Conservation (phyloP, 345 rosid genomes). For the Limnanthes douglasii region DNA sequence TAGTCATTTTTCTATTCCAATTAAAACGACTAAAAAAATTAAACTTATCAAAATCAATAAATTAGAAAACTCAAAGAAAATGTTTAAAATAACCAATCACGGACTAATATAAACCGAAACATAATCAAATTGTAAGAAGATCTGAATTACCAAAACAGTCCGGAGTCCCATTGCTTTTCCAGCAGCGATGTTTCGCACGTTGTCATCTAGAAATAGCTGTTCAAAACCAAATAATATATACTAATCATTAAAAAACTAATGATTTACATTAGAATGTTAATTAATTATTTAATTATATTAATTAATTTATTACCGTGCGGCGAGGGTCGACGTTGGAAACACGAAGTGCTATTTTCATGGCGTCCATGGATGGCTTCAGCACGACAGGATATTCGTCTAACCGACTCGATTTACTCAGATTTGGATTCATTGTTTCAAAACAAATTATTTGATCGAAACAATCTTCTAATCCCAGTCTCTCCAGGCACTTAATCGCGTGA, state of each 20-base stretch:
- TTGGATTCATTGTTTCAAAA: slow-evolving; percentile 88
- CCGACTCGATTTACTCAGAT: slow-evolving; percentile 34
- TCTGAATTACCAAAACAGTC: slow-evolving; percentile 39
- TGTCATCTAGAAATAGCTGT: slow-evolving; percentile 82
- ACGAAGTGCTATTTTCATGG: slow-evolving; percentile 56
- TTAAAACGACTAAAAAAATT: too few relatives aligned
- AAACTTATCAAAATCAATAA: too few relatives aligned
- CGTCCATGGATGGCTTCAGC: slow-evolving; percentile 65
- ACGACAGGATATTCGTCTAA: slow-evolving; percentile 67
- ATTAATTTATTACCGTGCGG: slow-evolving; percentile 28
- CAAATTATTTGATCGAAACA: slow-evolving; percentile 78
- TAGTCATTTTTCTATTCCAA: too few relatives aligned
- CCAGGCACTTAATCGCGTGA: slow-evolving; percentile 47
- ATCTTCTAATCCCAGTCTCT: slow-evolving; percentile 49
- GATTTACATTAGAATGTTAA: background rate
- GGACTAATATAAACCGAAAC: background rate
- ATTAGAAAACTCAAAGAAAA: too few relatives aligned
- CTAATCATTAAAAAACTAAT: background rate
- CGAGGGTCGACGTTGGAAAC: slow-evolving; percentile 48
- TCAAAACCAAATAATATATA: background rate
- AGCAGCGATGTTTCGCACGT: slow-evolving; percentile 42
- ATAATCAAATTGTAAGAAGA: background rate
- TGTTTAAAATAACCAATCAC: background rate
- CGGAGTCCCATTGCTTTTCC: slow-evolving; percentile 65
- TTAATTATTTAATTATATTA: background rate